These are phyloP conservation scores for Blastobotrys illinoisensis DNA, from an alignment of 1,139 yeast species.

Conservation along the genomic window DNA sequence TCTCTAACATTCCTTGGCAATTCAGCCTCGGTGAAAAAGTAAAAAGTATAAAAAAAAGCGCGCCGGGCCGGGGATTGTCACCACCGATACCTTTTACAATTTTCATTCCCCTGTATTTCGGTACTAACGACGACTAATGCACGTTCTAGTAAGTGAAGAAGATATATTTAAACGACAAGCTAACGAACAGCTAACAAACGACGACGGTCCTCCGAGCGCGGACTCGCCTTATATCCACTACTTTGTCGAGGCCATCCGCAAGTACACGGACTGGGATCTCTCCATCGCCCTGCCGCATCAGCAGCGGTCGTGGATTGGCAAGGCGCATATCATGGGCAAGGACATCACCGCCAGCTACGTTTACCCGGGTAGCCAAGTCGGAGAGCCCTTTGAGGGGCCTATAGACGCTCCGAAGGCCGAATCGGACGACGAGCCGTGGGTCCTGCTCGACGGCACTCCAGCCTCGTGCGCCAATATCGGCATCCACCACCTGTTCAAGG, in stretches of 20 bases:
- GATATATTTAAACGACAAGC: background rate
- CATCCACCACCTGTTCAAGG: slow-evolving; percentile 58
- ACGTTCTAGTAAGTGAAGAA: slow-evolving; percentile 6
- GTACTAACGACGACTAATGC: slow-evolving; percentile 2
- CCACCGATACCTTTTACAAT: background rate
- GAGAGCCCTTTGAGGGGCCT: slow-evolving; percentile 65
- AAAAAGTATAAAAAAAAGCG: background rate
- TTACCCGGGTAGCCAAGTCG: slow-evolving; percentile 24
- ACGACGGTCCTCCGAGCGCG: slow-evolving; percentile 89
- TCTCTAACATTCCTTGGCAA: background rate
- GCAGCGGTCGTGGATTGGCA: slow-evolving; percentile 88
- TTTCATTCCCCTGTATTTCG: background rate
- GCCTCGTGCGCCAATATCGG: slow-evolving; percentile 95
- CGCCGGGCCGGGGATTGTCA: background rate
- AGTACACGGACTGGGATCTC: slow-evolving; percentile 73
- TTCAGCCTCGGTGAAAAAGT: background rate
- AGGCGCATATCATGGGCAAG: slow-evolving; percentile 91
- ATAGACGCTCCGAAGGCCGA: slow-evolving; percentile 38
- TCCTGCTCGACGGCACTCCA: slow-evolving; percentile 83
- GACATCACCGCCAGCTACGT: slow-evolving; percentile 63
- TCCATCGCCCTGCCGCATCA: slow-evolving; percentile 70
- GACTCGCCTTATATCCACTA: slow-evolving; percentile 85
- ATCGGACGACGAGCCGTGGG: slow-evolving; percentile 68
- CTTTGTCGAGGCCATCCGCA: slow-evolving; percentile 63
- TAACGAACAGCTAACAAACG: slow-evolving; percentile 52